These are phyloP conservation scores for Rhynchosporium secalis DNA, from an alignment of 2,329 filamentous ascomycete genomes.

Conservation along the genomic window DNA sequence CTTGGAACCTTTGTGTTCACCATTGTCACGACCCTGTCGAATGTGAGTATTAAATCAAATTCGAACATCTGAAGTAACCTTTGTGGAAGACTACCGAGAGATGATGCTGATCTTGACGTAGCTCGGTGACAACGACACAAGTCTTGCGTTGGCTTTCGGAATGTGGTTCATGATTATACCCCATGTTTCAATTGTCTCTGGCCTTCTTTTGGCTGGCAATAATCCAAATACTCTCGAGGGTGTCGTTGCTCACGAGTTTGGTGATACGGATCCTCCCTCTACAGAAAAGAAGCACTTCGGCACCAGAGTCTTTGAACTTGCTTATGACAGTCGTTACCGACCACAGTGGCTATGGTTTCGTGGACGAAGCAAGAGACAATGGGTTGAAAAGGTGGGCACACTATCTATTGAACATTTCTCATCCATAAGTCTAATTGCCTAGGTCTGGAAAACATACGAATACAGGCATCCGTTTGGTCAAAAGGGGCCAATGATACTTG, in stretches of 20 bases:
- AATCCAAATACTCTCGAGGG: conserved; percentile 26
- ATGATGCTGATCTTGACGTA: neutral
- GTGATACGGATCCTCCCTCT: conserved; percentile 18
- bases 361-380: conserved; percentile 17
- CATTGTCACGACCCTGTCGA: conserved; percentile 18
- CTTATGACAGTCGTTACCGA: conserved; percentile 16
- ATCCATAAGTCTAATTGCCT: conserved; percentile 19
- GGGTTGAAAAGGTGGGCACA: conserved; percentile 11
- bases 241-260: conserved; percentile 26
- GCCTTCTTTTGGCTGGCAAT: conserved; percentile 22
- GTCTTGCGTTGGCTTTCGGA: conserved; percentile 23
- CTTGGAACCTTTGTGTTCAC: conserved; percentile 27
- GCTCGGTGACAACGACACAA: conserved; percentile 26
- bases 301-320: conserved; percentile 10
- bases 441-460: conserved; percentile 23
- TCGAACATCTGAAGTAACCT: conserved; percentile 22
- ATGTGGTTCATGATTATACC: conserved; percentile 25
- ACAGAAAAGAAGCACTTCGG: conserved; percentile 18
- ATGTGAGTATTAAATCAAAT: conserved; percentile 28
- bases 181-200: conserved; percentile 23
- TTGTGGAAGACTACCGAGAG: conserved; percentile 18
- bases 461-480: conserved; percentile 12
- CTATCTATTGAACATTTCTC: neutral
- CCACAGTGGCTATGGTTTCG: conserved; percentile 17
- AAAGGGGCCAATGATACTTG: conserved; percentile 9